Conservation (phyloP, 257 asterid species). For the Eucommia ulmoides region DNA sequence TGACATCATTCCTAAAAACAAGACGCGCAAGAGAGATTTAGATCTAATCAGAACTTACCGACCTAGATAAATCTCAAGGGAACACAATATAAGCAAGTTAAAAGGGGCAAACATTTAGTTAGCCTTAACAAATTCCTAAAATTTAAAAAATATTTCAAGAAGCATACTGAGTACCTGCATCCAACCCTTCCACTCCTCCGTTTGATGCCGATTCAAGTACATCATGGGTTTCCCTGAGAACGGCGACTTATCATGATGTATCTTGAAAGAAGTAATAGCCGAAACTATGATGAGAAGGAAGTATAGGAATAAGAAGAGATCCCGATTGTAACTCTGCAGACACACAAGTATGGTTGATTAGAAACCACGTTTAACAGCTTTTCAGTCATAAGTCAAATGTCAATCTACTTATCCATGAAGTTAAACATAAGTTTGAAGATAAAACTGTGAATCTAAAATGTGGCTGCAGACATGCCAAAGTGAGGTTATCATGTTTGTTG, state of each 20-base stretch:
- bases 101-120: too few species aligned
- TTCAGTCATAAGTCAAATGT: slow-evolving; percentile 97
- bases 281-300: slow-evolving; percentile 83
- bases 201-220: slow-evolving; percentile 90
- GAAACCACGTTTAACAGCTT: slow-evolving; percentile 99
- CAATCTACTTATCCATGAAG: slow-evolving; percentile 83
- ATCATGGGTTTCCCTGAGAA: slow-evolving; percentile 67
- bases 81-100: too few species aligned
- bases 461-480: too few species aligned
- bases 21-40: too few species aligned
- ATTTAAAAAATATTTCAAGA: too few species aligned
- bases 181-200: slow-evolving; percentile 99
- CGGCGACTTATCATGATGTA: slow-evolving; percentile 75
- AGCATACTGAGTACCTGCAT: slow-evolving; percentile 93
- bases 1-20: too few species aligned
- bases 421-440: too few species aligned
- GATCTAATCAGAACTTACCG: too few species aligned
- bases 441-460: too few species aligned
- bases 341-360: slow-evolving; percentile 7
- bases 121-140: too few species aligned
- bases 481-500: too few species aligned
- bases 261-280: slow-evolving; percentile 72
- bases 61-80: too few species aligned
- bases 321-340: slow-evolving; percentile 69
- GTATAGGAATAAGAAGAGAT: slow-evolving; percentile 84